Evolutionary conservation across 768 basidiomycete genomes (phyloP).

Genomic region (Auricularia sp.): DNA sequence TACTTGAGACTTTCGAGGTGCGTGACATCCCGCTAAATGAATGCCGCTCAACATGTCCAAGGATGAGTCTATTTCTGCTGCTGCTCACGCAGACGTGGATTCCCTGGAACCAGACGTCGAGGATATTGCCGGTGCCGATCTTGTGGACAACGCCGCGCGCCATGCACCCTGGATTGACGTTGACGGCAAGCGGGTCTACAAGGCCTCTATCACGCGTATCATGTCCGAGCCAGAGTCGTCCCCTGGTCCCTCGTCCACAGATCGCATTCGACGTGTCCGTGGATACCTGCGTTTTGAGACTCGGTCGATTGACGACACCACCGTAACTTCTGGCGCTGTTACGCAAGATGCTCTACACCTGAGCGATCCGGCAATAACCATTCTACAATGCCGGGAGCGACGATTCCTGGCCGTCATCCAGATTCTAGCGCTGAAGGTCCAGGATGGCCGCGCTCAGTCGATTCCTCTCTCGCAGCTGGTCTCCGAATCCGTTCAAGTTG

Average conservation of each 20-base stretch:
- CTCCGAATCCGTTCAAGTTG: neutral
- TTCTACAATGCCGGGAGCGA: neutral
- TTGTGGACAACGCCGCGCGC: neutral
- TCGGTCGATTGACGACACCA: neutral
- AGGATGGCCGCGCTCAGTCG: neutral
- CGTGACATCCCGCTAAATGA: neutral
- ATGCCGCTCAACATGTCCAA: neutral
- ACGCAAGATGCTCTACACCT: neutral
- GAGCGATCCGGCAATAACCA: neutral
- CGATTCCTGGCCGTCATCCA: neutral
- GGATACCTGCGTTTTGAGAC: neutral
- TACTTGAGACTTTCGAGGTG: neutral
- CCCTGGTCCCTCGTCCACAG: neutral
- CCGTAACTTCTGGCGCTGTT: neutral
- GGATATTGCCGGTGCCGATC: neutral
- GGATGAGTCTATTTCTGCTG: neutral
- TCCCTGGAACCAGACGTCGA: neutral
- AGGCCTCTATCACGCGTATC: neutral
- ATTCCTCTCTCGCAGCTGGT: neutral
- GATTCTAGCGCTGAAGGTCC: neutral
- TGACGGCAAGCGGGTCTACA: neutral
- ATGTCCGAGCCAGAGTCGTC: neutral
- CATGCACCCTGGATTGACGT: neutral
- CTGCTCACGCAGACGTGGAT: too few species aligned
- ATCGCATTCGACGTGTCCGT: neutral